Base-by-base conservation (phyloP, 257 asterid genomes). In the Nicotiana undulata region DNA sequence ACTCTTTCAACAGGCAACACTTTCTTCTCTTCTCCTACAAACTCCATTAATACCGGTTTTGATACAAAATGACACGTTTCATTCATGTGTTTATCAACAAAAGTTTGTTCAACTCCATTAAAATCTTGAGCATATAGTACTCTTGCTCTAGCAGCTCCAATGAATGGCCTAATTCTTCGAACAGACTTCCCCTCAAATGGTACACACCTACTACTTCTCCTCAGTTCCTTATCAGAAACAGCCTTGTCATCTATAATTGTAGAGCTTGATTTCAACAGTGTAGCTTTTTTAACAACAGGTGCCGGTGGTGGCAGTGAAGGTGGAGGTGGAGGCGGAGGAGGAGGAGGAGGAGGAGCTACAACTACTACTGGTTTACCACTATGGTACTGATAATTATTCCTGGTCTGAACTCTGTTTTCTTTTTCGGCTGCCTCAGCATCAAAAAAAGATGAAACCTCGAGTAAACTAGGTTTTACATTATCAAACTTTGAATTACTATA, bases 401-500 rank as follows among this genome's bases (percentile, higher is more conserved):
- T 85, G 0, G 95, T 84, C 13, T 90, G 85, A 58, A 86, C 77
- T 88, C 82, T 90, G 55, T 83, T 90, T 49, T 87, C 92, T 82
- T 56, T 63, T 34, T 89, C 94, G 20, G n/a, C n/a, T n/a, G 91
- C 74, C 64, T 93, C 97, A 85, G 91, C 99, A 34, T 90, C 92
- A 81, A 96, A 96, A 87, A 92, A 94, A 0, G 97, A 91, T 13
- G 99, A 90, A 81, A 88, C 95, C 81, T 92, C 97, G 76, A 90
- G 94, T 78, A 96, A 63, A 24, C 84, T 90, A 22, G 94, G 84
- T 4, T 74, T 37, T 7, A 96, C 88, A 86, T 85, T 90, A 78
- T 90, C 95, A 52, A 83, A 24, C 81, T 86, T 52, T 61, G 32
- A 22, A 22, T 61, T 58, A 26, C 58, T 51, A 18, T 82, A 72